Evolutionary conservation across 305 asterid species (phyloP).

Genomic region (Solanum hybrid): DNA sequence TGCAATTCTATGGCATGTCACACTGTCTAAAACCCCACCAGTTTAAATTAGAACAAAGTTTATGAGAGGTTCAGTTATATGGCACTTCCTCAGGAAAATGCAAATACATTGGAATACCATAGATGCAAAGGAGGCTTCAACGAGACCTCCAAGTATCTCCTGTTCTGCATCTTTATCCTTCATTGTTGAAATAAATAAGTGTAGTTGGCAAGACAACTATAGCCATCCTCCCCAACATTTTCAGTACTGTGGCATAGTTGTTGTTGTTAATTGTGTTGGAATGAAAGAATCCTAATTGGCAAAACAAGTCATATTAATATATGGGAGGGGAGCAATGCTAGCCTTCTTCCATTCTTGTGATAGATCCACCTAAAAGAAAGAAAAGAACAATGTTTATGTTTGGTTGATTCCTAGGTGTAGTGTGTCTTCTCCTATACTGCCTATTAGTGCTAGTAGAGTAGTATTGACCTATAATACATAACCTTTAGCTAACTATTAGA

Average conservation of each 20-base stretch:
- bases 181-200: neutral
- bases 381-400: neutral
- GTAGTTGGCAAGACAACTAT: neutral
- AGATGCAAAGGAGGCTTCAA: neutral
- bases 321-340: neutral
- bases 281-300: neutral
- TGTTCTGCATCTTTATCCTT: neutral
- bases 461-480: neutral
- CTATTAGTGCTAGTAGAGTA: neutral
- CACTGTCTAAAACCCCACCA: neutral
- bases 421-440: neutral
- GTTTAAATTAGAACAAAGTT: neutral
- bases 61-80: neutral
- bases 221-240: neutral
- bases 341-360: neutral
- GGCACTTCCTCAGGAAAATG: neutral
- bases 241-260: neutral
- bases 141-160: neutral
- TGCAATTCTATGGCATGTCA: neutral
- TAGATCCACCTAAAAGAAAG: neutral
- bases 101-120: neutral
- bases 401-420: neutral
- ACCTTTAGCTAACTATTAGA: neutral
- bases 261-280: neutral
- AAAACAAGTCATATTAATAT: neutral